A percentile compares a stretch with the other conserved stretches of the same genome.
These are phyloP conservation scores for Filosporella fistucella DNA, from an alignment of 495 filamentous ascomycete species.

Conservation along the genomic window DNA sequence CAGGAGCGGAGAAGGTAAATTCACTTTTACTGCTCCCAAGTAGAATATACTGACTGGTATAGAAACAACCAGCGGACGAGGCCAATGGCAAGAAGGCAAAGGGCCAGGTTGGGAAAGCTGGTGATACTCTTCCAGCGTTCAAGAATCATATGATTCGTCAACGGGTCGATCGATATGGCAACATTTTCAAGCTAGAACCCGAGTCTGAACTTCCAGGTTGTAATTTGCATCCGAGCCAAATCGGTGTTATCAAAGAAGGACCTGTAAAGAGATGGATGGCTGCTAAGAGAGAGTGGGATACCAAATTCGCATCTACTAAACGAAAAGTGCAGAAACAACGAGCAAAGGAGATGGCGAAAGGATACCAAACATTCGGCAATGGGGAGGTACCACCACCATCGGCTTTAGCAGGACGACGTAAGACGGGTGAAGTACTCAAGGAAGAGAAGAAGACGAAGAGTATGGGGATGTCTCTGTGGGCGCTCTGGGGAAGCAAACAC, in stretches of 20 bases:
- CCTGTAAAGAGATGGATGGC: slow-evolving; percentile 81
- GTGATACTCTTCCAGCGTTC: slow-evolving; percentile 77
- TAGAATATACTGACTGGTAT: neutral
- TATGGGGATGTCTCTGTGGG: slow-evolving; percentile 79
- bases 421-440: slow-evolving; percentile 35
- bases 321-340: slow-evolving; percentile 63
- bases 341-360: slow-evolving; percentile 62
- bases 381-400: slow-evolving; percentile 79
- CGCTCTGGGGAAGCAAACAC: slow-evolving; percentile 79
- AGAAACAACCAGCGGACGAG: neutral
- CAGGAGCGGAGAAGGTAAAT: slow-evolving; percentile 22
- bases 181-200: slow-evolving; percentile 60
- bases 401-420: slow-evolving; percentile 68
- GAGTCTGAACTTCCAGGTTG: slow-evolving; percentile 57
- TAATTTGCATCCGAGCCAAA: slow-evolving; percentile 50
- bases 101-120: slow-evolving; percentile 65
- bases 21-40: no score
- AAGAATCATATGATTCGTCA: slow-evolving; percentile 87
- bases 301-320: slow-evolving; percentile 60
- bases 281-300: slow-evolving; percentile 65
- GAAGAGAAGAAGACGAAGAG: slow-evolving; percentile 57
- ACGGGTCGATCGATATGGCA: slow-evolving; percentile 71
- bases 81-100: slow-evolving; percentile 8
- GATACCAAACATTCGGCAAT: slow-evolving; percentile 61
- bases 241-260: slow-evolving; percentile 75